phyloP scores from a whole-genome alignment of 257 asterid species.

The Striga asiatica region DNA sequence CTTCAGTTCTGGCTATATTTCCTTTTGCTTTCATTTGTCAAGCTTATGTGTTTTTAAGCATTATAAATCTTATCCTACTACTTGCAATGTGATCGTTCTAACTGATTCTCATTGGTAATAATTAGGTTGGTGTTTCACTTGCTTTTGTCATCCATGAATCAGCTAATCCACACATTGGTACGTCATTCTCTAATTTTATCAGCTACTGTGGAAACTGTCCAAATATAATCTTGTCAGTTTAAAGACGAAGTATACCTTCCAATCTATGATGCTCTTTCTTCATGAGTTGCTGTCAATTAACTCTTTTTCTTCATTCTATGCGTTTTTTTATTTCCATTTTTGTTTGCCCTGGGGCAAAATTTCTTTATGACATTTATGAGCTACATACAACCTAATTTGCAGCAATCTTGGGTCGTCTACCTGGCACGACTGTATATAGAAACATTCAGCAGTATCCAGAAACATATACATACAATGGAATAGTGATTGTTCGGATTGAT shows the following conservation, averaged over 20 bases:
- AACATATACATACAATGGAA: conserved; percentile 89
- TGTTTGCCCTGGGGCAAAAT: conserved; percentile 7
- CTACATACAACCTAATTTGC: conserved; percentile 21
- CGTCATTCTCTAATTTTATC: conserved; percentile 17
- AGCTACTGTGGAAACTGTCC: conserved; percentile 1
- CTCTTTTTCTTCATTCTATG: not conserved
- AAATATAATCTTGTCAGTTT: not conserved
- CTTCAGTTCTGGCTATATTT: no score
- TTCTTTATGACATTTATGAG: conserved; percentile 7
- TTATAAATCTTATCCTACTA: conserved; percentile 9
- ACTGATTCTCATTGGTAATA: conserved; percentile 12
- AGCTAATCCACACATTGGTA: conserved; percentile 96
- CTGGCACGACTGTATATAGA: conserved; percentile 92
- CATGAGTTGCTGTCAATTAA: no score
- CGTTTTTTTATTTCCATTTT: not conserved
- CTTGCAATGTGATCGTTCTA: conserved; percentile 11
- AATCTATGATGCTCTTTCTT: not conserved
- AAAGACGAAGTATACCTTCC: conserved; percentile 8
- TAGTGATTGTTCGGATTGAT: conserved; percentile 90
- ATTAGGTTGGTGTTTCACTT: conserved; percentile 89
- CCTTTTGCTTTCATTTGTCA: no score
- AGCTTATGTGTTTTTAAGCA: no score
- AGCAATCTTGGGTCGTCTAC: conserved; percentile 96
- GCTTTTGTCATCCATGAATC: conserved; percentile 99
- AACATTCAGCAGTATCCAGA: conserved; percentile 92